Base-by-base conservation (phyloP, 106 monocot genomes). In the Allium cepa region DNA sequence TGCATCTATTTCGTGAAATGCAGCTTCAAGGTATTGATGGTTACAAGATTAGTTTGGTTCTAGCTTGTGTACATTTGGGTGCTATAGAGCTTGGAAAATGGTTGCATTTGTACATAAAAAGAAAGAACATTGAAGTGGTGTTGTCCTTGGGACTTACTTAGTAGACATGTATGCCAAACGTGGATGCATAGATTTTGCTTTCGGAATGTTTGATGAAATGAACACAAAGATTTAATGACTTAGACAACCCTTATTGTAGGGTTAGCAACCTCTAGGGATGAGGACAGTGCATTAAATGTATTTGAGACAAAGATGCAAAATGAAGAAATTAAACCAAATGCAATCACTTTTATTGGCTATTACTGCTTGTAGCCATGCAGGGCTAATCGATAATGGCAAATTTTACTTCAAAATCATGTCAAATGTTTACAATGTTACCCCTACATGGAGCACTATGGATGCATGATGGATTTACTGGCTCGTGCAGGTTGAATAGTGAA, bases 151-250 rank as follows among this genome's bases (percentile, higher is more conserved):
- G 7, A 84, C 84, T 36, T 53, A 81, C 9, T 58, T 90, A 60
- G 66, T 90, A 10, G 82, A 85, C 53, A 85, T 92, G 91, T 92
- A 92, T 69, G 79, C 80, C 8, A 90, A 85, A 58, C 77, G 72
- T 69, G 82, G 90, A 17, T 78, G 75, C 68, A 27, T 85, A 11
- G 82, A 76, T 17, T 47, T 11, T 27, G 80, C 85, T 11, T n/a
- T 78, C 9, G 7, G 28, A 8, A 66, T 71, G 14, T 90, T 90
- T 47, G 8, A 71, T 13, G 59, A 75, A 60, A 83, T 83, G 80
- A 65, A 72, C 9, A 45, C 45, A 36, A 85, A 80, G 85, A 85
- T 55, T 49, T 90, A 12, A 66, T 51, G n/a, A 77, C 78, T 9
- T 90, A 85, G n/a, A n/a, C n/a, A n/a, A n/a, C n/a, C 22, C 60